phyloP scores from a whole-genome alignment of 306 rosid genomes.

The Fragaria nilgerrensis region DNA sequence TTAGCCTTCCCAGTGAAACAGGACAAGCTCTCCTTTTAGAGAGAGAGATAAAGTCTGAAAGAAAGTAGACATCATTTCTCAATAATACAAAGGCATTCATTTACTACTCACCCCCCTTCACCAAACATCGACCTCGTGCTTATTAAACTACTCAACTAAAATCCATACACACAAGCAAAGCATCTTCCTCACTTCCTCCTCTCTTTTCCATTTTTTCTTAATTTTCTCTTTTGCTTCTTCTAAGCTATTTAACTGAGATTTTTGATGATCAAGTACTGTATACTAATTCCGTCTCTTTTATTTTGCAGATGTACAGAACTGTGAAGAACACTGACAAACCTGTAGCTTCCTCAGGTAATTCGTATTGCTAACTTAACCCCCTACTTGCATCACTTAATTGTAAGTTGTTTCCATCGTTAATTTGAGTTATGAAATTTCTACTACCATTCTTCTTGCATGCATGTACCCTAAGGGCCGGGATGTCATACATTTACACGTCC shows the following conservation, averaged over 20 bases:
- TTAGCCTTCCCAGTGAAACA: constrained; percentile 23
- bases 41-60: constrained; percentile 27
- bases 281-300: background rate
- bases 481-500: background rate
- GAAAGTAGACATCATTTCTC: constrained; percentile 93
- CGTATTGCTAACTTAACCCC: background rate
- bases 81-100: constrained; percentile 69
- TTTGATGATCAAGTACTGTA: constrained; percentile 7
- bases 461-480: background rate
- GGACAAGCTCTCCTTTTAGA: constrained; percentile 78
- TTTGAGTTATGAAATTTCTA: background rate
- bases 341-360: constrained; percentile 79
- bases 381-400: background rate
- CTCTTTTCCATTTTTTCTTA: background rate
- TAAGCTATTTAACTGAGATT: background rate
- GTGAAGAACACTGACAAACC: constrained; percentile 94
- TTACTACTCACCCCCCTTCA: constrained; percentile 49
- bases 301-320: constrained; percentile 86
- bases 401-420: background rate
- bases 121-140: constrained; percentile 80
- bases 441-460: background rate
- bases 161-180: constrained; percentile 30
- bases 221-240: background rate
- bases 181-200: constrained; percentile 29
- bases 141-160: constrained; percentile 41